Evolutionary conservation across 106 monocot genomes (phyloP).

Genomic region (Apostasia ramifera): DNA sequence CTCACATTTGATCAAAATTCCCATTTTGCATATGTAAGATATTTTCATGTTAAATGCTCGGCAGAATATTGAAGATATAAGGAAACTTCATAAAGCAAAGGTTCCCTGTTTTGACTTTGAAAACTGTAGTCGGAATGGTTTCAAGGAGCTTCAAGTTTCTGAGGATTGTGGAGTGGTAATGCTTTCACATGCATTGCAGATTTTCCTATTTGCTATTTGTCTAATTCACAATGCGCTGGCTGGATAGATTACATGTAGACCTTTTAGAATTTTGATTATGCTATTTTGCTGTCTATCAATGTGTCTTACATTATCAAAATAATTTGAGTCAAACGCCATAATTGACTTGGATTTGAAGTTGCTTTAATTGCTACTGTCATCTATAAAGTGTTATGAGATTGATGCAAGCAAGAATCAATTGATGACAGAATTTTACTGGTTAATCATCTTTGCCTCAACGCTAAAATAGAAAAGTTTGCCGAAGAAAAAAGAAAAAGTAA

Average conservation of each 20-base stretch:
- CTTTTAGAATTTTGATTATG: neutral
- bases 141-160: conserved; percentile 87
- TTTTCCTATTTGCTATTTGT: neutral
- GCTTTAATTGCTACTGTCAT: too few species aligned
- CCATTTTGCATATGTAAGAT: neutral
- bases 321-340: too few species aligned
- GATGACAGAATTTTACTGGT: too few species aligned
- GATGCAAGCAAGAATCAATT: too few species aligned
- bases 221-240: neutral
- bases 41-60: conserved; percentile 3
- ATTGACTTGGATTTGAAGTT: too few species aligned
- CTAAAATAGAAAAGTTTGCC: too few species aligned
- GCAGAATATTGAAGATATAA: conserved; percentile 92
- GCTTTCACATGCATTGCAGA: conserved; percentile 3
- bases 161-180: conserved; percentile 99
- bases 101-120: conserved; percentile 98
- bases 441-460: too few species aligned
- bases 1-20: neutral
- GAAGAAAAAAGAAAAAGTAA: too few species aligned
- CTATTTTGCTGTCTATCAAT: too few species aligned
- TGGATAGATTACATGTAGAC: neutral
- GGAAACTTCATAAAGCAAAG: conserved; percentile 65
- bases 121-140: conserved; percentile 73
- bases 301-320: too few species aligned
- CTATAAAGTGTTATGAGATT: too few species aligned